These are phyloP conservation scores for Suillus cothurnatus DNA, from an alignment of 768 basidiomycete genomes.

Conservation along the genomic window DNA sequence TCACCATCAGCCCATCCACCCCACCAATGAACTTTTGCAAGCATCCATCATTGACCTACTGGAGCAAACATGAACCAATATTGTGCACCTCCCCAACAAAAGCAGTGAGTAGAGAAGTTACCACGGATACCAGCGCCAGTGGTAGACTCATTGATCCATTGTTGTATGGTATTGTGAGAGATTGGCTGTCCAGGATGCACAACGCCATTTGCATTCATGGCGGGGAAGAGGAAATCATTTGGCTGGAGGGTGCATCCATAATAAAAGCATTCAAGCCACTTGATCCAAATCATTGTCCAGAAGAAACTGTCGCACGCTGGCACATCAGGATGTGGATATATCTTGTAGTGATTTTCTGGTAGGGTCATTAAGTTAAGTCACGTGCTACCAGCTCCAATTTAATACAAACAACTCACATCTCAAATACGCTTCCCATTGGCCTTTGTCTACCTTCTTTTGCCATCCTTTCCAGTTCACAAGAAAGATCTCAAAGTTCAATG, in stretches of 20 bases:
- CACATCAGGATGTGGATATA: not conserved
- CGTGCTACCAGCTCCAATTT: not conserved
- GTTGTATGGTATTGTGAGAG: conserved; percentile 26
- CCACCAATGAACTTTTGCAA: conserved; percentile 39
- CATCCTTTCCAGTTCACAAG: conserved; percentile 26
- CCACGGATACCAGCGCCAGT: conserved; percentile 3
- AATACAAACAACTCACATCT: conserved; percentile 10
- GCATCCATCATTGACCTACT: conserved; percentile 34
- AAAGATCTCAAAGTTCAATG: conserved; percentile 22
- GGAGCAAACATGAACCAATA: conserved; percentile 32
- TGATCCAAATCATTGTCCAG: conserved; percentile 7
- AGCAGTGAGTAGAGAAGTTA: conserved; percentile 31
- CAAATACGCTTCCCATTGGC: conserved; percentile 19
- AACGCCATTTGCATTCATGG: conserved; percentile 21
- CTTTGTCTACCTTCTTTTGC: conserved; percentile 29
- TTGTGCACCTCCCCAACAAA: conserved; percentile 31
- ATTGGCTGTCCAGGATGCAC: conserved; percentile 26
- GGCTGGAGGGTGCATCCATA: conserved; percentile 12
- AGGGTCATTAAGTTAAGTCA: not conserved
- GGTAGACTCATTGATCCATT: conserved; percentile 17
- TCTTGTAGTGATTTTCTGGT: conserved; percentile 12
- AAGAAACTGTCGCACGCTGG: conserved; percentile 3
- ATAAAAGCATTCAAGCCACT: not conserved
- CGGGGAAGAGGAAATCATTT: conserved; percentile 26
- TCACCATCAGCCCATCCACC: conserved; percentile 45